Base-by-base conservation (phyloP, 2,329 filamentous ascomycete species). In the Aspergillus fumigatiaffinis region DNA sequence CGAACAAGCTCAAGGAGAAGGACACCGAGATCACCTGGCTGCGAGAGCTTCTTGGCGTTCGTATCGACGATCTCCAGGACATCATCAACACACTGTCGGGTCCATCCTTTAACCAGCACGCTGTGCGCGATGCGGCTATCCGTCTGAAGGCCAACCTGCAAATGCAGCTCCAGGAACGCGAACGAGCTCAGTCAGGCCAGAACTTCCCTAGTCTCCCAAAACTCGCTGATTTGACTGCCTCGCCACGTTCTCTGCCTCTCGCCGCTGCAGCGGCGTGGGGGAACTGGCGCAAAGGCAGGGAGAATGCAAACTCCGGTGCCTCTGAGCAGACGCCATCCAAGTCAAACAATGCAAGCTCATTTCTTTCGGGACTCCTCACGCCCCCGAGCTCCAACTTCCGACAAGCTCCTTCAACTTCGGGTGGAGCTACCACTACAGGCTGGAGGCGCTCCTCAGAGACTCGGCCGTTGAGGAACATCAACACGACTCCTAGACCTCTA, bases 121-220 rank as follows among this genome's bases (percentile, higher is more conserved):
- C 84, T 5, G 89, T 97, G 62, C 90, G 90, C 66, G 92, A 97
- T 71, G 92, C 92, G 5, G 90, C 91, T 38, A 97, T 97, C 66
- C 88, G 94, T 53, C 87, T 99, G 59, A 91, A 91, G 71, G 91
- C 94, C 14, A 97, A 96, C 68, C 81, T 99, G 38, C 91, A 97
- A 72, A 99, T 99, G 94, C 93, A 99, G 74, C 90, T 95, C 71
- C 91, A 96, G 72, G 92, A 97, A 76, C 90, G 91, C 52, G 93
- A 97, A 73, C 85, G 94, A 58, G 87, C 91, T 0, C 84, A 90
- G 76, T 87, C 88, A 54, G 87, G 80, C 21, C 73, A 78, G 58
- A 84, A 81, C 54, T 80, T 94, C 64, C 89, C 90, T 4, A 90
- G 89, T 44, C 84, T 96, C 46, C 88, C 91, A 1, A 88, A 88